These are phyloP conservation scores for Monosporascus sp. DNA, from an alignment of 2,329 filamentous ascomycete genomes.

Conservation along the genomic window DNA sequence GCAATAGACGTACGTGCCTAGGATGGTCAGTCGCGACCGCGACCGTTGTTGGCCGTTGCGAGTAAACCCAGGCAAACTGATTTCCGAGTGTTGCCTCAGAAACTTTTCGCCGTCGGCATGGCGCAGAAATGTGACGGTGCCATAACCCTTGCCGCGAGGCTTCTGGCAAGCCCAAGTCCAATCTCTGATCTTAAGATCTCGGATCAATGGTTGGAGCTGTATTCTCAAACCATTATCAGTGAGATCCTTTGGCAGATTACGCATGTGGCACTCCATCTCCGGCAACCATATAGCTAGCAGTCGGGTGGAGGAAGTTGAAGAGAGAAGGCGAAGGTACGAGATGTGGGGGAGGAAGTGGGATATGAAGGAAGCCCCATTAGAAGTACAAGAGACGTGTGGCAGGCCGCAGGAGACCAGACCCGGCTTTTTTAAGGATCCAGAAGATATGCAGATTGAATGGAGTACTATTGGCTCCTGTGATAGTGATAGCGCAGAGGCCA, in stretches of 20 bases:
- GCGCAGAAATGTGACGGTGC: conserved; percentile 38
- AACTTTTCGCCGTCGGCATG: conserved; percentile 36
- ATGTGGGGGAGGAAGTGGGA: not conserved
- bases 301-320: not conserved
- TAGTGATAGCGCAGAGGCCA: no score
- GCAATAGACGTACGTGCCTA: conserved; percentile 25
- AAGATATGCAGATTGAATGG: no score
- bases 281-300: not conserved
- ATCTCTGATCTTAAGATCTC: conserved; percentile 33
- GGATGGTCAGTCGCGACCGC: conserved; percentile 22
- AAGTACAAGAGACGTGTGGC: no score
- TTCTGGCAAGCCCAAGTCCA: conserved; percentile 42
- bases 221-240: conserved; percentile 30
- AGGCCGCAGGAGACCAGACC: no score
- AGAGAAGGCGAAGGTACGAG: not conserved
- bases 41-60: conserved; percentile 4
- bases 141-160: conserved; percentile 26
- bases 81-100: conserved; percentile 22
- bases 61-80: conserved; percentile 1
- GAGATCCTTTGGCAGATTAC: conserved; percentile 36
- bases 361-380: no score
- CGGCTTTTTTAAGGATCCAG: no score
- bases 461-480: no score
- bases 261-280: conserved; percentile 42
- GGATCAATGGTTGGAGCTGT: conserved; percentile 36